phyloP scores from a whole-genome alignment of 306 rosid genomes.

The Ziziphus jujuba region DNA sequence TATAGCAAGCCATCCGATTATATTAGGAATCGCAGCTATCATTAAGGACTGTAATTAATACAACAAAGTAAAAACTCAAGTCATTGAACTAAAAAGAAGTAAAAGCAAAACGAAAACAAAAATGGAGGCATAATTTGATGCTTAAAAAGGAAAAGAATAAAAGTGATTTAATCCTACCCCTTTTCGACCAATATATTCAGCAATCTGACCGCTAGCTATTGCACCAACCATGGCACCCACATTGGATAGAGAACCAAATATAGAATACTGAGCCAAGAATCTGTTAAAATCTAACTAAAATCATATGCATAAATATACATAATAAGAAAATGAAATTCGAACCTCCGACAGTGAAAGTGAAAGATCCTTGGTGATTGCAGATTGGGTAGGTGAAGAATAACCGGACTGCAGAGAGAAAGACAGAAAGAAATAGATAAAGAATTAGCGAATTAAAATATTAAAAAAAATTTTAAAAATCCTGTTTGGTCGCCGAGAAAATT shows the following conservation, averaged over 20 bases:
- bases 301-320: background rate
- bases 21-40: conserved; percentile 89
- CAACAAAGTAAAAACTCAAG: conserved; percentile 22
- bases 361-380: conserved; percentile 84
- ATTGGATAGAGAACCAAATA: conserved; percentile 89
- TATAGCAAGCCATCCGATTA: conserved; percentile 85
- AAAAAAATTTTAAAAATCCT: background rate
- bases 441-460: background rate
- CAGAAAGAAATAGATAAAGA: background rate
- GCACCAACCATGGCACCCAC: conserved; percentile 99
- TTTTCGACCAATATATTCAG: conserved; percentile 92
- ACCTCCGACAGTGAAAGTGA: conserved; percentile 85
- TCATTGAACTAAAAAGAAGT: conserved; percentile 8
- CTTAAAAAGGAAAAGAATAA: conserved; percentile 4
- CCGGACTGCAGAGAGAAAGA: conserved; percentile 56
- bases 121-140: background rate
- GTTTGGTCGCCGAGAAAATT: background rate
- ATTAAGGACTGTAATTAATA: conserved; percentile 70
- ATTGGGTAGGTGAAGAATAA: conserved; percentile 89
- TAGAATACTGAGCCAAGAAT: conserved; percentile 60
- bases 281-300: conserved; percentile 15
- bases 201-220: conserved; percentile 91
- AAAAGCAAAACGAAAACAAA: conserved; percentile 1
- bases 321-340: conserved; percentile 18
- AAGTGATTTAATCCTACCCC: conserved; percentile 56